These are phyloP conservation scores for Lanmaoa pseudosensibilis DNA, from an alignment of 768 basidiomycete genomes.

Conservation along the genomic window DNA sequence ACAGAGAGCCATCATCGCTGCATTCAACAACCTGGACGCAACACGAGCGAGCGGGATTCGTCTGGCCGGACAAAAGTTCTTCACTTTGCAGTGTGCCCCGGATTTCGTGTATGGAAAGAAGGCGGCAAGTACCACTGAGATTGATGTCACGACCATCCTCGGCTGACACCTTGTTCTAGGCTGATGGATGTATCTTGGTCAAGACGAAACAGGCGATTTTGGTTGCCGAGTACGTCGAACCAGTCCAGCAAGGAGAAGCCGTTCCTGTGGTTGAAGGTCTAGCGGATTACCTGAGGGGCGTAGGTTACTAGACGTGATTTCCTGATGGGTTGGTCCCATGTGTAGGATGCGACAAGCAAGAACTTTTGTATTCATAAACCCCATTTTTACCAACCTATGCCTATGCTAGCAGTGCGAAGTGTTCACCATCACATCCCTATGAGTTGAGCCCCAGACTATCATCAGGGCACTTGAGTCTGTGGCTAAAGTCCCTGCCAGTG, in stretches of 20 bases:
- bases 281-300: constrained; percentile 74
- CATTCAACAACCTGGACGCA: constrained; percentile 41
- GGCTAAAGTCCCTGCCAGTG: too few species aligned
- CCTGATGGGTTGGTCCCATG: not conserved
- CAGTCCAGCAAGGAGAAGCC: constrained; percentile 65
- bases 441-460: too few species aligned
- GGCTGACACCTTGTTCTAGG: constrained; percentile 42
- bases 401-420: not conserved
- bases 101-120: constrained; percentile 78
- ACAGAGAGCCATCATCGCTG: constrained; percentile 33
- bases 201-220: constrained; percentile 87
- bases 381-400: not conserved
- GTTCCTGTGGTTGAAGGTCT: constrained; percentile 64
- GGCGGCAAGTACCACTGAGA: constrained; percentile 45
- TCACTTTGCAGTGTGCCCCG: constrained; percentile 50
- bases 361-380: constrained; percentile 12
- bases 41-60: constrained; percentile 61
- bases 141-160: not conserved
- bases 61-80: constrained; percentile 72
- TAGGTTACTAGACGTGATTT: constrained; percentile 45
- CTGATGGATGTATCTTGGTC: constrained; percentile 68
- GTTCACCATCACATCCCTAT: too few species aligned
- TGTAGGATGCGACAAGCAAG: constrained; percentile 10
- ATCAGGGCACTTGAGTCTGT: too few species aligned
- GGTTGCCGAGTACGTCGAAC: constrained; percentile 70